phyloP scores from a whole-genome alignment of 2,329 filamentous ascomycete species.

The Ascochyta fabae region DNA sequence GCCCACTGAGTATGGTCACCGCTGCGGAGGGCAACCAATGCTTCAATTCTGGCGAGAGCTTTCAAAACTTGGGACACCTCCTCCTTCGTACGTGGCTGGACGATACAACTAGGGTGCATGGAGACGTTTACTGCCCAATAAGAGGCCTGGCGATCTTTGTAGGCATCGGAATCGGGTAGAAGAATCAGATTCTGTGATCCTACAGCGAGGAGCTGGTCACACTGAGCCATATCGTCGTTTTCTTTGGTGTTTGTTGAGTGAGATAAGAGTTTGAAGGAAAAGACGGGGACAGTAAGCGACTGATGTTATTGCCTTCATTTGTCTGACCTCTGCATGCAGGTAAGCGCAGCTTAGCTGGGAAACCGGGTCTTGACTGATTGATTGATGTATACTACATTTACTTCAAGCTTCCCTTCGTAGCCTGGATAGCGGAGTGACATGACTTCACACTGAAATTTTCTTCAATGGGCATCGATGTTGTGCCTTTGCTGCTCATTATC shows the following conservation, averaged over 20 bases:
- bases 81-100: conserved; percentile 25
- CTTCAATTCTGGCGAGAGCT: conserved; percentile 21
- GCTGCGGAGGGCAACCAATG: conserved; percentile 26
- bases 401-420: too few relatives aligned
- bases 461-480: too few relatives aligned
- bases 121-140: conserved; percentile 23
- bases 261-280: neutral
- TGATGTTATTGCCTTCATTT: neutral
- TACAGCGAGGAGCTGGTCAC: neutral
- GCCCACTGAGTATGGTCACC: conserved; percentile 34
- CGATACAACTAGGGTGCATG: conserved; percentile 24
- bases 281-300: neutral
- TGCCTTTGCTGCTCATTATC: too few relatives aligned
- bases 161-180: conserved; percentile 9
- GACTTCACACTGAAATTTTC: too few relatives aligned
- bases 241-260: neutral
- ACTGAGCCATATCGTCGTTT: neutral
- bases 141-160: conserved; percentile 14
- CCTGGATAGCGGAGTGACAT: too few relatives aligned
- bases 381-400: too few relatives aligned
- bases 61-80: conserved; percentile 29
- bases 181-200: conserved; percentile 4
- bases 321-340: neutral
- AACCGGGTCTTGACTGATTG: too few relatives aligned
- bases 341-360: neutral